Evolutionary conservation across 768 basidiomycete genomes (phyloP).

Genomic region (Rhodotorula sphaerocarpa): DNA sequence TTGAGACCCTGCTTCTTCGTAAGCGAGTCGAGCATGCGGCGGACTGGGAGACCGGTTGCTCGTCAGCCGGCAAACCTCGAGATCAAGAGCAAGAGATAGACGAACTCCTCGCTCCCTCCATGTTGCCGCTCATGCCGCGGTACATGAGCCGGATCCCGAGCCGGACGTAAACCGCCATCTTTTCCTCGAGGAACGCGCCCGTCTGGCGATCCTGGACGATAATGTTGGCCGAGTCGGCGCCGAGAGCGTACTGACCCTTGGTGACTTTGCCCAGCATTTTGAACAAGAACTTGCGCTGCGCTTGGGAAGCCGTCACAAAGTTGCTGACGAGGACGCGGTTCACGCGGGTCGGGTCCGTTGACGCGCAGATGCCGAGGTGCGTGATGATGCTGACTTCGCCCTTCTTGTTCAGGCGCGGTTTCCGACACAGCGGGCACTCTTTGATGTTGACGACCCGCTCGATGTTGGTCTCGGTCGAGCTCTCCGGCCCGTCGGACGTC

Average conservation of each 20-base stretch:
- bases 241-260: slow-evolving; percentile 76
- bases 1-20: slow-evolving; percentile 91
- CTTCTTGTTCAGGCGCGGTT: slow-evolving; percentile 71
- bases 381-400: slow-evolving; percentile 86
- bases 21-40: slow-evolving; percentile 73
- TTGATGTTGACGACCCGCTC: slow-evolving; percentile 76
- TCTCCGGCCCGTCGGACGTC: slow-evolving; percentile 3
- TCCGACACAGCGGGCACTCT: slow-evolving; percentile 87
- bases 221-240: slow-evolving; percentile 97
- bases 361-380: slow-evolving; percentile 92
- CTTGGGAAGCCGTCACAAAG: slow-evolving; percentile 76
- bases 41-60: slow-evolving; percentile 45
- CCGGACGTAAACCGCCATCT: slow-evolving; percentile 91
- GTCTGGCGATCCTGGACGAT: slow-evolving; percentile 90
- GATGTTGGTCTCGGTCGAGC: slow-evolving; percentile 3
- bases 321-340: slow-evolving; percentile 85
- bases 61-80: slow-evolving; percentile 37
- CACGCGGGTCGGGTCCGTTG: slow-evolving; percentile 81
- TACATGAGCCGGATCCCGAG: slow-evolving; percentile 87
- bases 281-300: slow-evolving; percentile 95
- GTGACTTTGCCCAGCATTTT: slow-evolving; percentile 67
- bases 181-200: slow-evolving; percentile 90
- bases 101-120: slow-evolving; percentile 5
- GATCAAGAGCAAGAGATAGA: neutral
- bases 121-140: slow-evolving; percentile 53